Evolutionary conservation across 2,329 filamentous ascomycete species (phyloP), one percentile per base, ranked within the genome.

Genomic region (Sclerotinia nivalis): DNA sequence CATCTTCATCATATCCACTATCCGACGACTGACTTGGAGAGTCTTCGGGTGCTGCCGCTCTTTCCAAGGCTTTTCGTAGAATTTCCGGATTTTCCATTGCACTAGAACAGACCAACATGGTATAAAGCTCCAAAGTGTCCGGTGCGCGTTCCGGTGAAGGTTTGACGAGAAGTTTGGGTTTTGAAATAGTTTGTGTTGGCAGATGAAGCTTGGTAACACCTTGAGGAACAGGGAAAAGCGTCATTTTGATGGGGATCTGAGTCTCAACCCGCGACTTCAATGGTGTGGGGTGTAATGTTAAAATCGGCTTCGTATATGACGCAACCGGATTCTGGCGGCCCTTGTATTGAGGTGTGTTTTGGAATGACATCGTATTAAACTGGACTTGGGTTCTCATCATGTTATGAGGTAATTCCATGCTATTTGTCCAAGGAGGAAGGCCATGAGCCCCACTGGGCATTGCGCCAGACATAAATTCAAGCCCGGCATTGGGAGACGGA

Each of bases 181-280:
- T 98, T 28, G 94, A 96, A 68, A 99, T 96, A 0, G 93, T 96
- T 78, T 97, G 90, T 4, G 91, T 89, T 6, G 95, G 96, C 22
- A 99, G 86, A 77, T 96, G 93, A 65, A 98, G 83, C 78, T 91
- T 93, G 73, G 90, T 92, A 70, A 94, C 88, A 15, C 91, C 91
- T 0, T 85, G 82, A 1, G 94, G 93, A 60, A 97, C 83, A 28
- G 91, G 89, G 70, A 89, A 90, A 52, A 98, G 81, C 0, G 89
- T 91, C 80, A 98, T 85, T 76, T 90, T 90, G 74, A 97, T 93
- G 12, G 92, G 92, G 75, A 98, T 97, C 78, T 98, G 96, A 0
- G 96, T 98, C 82, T 99, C 96, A 25, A 98, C 96, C 31, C 96
- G 89, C 22, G 94, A 97, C 80, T 97, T 98, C 69, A 88, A 79